Evolutionary conservation across 2,329 filamentous ascomycete species (phyloP).

Genomic region (Talaromyces sp.): DNA sequence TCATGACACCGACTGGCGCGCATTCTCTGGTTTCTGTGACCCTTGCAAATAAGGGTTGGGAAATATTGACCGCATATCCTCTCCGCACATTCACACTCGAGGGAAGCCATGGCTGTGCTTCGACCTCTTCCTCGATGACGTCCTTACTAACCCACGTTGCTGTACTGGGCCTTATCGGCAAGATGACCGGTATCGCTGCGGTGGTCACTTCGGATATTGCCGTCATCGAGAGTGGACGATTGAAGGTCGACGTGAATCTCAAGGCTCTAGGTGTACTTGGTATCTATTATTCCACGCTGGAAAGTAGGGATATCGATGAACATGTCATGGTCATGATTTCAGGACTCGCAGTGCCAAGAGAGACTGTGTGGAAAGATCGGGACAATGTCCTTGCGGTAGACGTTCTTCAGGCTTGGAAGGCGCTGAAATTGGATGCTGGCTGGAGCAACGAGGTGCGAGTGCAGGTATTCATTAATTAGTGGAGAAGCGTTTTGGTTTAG

Average conservation of each 20-base stretch:
- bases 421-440: slow-evolving; percentile 63
- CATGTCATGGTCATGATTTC: slow-evolving; percentile 73
- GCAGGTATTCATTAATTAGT: slow-evolving; percentile 53
- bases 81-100: slow-evolving; percentile 52
- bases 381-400: slow-evolving; percentile 70
- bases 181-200: slow-evolving; percentile 86
- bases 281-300: slow-evolving; percentile 70
- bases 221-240: slow-evolving; percentile 55
- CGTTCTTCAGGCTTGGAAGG: slow-evolving; percentile 70
- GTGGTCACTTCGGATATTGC: slow-evolving; percentile 61
- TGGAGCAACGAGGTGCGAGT: slow-evolving; percentile 79
- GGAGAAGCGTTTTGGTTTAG: not conserved
- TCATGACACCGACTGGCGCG: slow-evolving; percentile 33
- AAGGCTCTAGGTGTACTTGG: slow-evolving; percentile 73
- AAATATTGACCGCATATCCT: slow-evolving; percentile 74
- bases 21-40: slow-evolving; percentile 57
- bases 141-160: slow-evolving; percentile 50
- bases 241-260: slow-evolving; percentile 64
- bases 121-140: slow-evolving; percentile 18
- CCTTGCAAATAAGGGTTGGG: slow-evolving; percentile 65
- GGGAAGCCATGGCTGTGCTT: slow-evolving; percentile 28
- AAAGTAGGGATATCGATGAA: slow-evolving; percentile 55
- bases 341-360: slow-evolving; percentile 63
- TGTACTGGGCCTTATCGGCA: slow-evolving; percentile 72
- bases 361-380: slow-evolving; percentile 57